These are phyloP conservation scores for Voacanga thouarsii DNA, from an alignment of 257 asterid genomes.

Conservation along the genomic window DNA sequence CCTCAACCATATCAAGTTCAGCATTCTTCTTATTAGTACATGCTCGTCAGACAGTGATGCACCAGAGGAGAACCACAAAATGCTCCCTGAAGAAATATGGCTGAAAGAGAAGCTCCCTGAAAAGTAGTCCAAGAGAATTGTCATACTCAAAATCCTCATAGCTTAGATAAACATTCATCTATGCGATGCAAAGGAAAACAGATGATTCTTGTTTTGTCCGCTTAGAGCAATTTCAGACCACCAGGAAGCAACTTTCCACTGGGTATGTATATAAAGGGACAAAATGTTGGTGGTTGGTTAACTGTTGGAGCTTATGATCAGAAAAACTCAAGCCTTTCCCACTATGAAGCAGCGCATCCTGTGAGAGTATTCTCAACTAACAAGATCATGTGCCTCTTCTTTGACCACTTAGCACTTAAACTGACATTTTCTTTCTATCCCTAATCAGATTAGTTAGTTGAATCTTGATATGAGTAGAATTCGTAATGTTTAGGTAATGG, in stretches of 20 bases:
- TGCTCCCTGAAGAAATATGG: not conserved
- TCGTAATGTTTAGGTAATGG: not conserved
- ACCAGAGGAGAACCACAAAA: not conserved
- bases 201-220: not conserved
- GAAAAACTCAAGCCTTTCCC: not conserved
- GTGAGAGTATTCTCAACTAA: not conserved
- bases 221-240: not conserved
- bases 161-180: not conserved
- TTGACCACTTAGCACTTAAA: not conserved
- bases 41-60: not conserved
- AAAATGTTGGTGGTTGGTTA: not conserved
- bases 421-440: not conserved
- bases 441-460: not conserved
- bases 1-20: not conserved
- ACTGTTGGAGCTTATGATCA: not conserved
- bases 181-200: not conserved
- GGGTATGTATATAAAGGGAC: not conserved
- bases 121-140: not conserved
- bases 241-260: not conserved
- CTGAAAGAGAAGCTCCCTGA: not conserved
- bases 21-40: not conserved
- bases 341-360: not conserved
- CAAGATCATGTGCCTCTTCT: not conserved
- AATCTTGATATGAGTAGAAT: not conserved
- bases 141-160: not conserved